Percentiles rank a stretch among this genome's conserved stretches.
These are phyloP conservation scores for Amphichorda felina DNA, from an alignment of 2,329 filamentous ascomycete genomes.

Conservation along the genomic window DNA sequence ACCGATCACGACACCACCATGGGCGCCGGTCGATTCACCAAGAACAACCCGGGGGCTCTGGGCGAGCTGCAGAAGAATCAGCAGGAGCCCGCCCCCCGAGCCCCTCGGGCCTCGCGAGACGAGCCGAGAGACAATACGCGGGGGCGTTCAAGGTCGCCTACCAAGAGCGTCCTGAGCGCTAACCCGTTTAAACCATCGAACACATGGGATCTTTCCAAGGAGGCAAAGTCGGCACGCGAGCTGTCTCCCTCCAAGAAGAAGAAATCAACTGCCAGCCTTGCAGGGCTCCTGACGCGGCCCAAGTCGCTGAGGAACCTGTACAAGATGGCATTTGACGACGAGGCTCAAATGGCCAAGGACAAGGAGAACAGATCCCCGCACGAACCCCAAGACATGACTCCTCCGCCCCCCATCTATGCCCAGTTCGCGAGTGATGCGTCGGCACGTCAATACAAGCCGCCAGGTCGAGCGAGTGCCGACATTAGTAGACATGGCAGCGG, in stretches of 20 bases:
- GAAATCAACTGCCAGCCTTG: constrained; percentile 66
- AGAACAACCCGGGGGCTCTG: constrained; percentile 31
- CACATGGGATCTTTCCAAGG: background rate
- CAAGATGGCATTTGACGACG: constrained; percentile 38
- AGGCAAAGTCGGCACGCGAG: constrained; percentile 24
- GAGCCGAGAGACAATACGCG: constrained; percentile 13
- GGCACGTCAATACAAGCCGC: constrained; percentile 8
- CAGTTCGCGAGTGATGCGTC: constrained; percentile 43
- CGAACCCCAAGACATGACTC: constrained; percentile 6
- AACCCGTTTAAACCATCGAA: constrained; percentile 19
- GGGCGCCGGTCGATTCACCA: constrained; percentile 17
- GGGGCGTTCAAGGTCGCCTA: constrained; percentile 27
- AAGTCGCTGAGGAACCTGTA: constrained; percentile 61
- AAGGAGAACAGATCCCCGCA: constrained; percentile 71
- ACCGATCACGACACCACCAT: constrained; percentile 15
- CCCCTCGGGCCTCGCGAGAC: constrained; percentile 22
- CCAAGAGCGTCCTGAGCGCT: constrained; percentile 30
- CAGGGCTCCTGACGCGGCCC: constrained; percentile 59
- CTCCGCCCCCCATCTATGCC: constrained; percentile 63
- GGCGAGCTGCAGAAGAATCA: constrained; percentile 47
- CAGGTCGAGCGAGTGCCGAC: constrained; percentile 13
- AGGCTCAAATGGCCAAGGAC: constrained; percentile 43
- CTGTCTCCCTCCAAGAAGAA: constrained; percentile 44
- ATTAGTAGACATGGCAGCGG: constrained; percentile 9
- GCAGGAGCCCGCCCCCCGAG: constrained; percentile 23